Evolutionary conservation across 768 basidiomycete species (phyloP), one percentile per base, ranked within the genome.

Genomic region (Rhizopogon vinicolor): DNA sequence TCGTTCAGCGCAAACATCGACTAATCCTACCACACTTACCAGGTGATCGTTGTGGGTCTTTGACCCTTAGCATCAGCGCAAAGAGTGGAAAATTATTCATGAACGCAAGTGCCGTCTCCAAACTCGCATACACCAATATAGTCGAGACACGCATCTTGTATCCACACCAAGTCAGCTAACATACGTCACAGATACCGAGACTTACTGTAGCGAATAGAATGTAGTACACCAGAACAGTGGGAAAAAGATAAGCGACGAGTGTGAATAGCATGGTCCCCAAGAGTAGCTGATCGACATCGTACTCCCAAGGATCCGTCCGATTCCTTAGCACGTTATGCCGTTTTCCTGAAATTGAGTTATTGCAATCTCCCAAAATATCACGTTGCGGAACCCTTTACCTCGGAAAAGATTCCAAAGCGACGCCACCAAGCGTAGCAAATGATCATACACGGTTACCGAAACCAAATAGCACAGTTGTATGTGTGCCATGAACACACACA

Each of bases 61-160:
- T 97, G 7, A 85, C 60, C 28, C 91, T 77, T 31, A 98, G 67
- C 80, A 95, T 84, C 29, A 98, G 68, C 0, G 87, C 88, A 67
- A 98, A 98, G 3, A 98, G 74, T 1, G 96, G 94, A 59, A 97
- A 97, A 60, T 93, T 87, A 58, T 97, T 95, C 77, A 98, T 82
- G 59, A 93, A 85, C 0, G 84, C 86, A 22, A 94, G 73, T 2
- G 79, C 69, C 0, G 82, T 83, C 60, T 89, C 85, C 31, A 93
- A 69, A 7, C 67, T 66, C 0, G 85, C 86, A 60, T 91, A 83
- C 2, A 84, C 56, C 1, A 80, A 59, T 10, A 93, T 78, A 6
- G 84, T 75, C 3, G 66, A 74, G 0, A 87, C 63, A 2, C 80
- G 80, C 37, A 80, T 72, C 85, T 89, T 61, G 10, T 44, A 12